Percentiles rank a stretch among this genome's conserved stretches.
These are phyloP conservation scores for Malassezia cuniculi DNA, from an alignment of 1,284 basidiomycete genomes.

Conservation along the genomic window DNA sequence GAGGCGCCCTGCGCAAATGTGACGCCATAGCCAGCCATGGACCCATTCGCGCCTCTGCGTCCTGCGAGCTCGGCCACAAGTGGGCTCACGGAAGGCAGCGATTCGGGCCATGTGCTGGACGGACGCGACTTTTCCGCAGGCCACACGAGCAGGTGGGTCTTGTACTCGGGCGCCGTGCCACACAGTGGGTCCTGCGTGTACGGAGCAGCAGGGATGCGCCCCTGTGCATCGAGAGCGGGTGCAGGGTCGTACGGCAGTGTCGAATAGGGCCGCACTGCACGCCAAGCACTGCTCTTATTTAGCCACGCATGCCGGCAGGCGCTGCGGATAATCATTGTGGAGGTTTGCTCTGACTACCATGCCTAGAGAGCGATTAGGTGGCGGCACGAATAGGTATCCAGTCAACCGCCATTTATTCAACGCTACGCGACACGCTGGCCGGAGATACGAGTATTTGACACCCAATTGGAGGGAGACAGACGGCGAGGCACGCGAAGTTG, in stretches of 20 bases:
- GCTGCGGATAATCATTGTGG: too few relatives aligned
- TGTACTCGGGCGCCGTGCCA: constrained; percentile 29
- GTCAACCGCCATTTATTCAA: too few relatives aligned
- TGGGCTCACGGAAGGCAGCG: constrained; percentile 27
- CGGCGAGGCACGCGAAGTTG: too few relatives aligned
- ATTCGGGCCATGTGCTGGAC: constrained; percentile 25
- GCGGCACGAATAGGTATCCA: too few relatives aligned
- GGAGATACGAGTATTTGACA: too few relatives aligned
- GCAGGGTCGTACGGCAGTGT: constrained; percentile 16
- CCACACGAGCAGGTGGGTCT: constrained; percentile 30
- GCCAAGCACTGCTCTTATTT: too few relatives aligned
- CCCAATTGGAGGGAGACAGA: too few relatives aligned
- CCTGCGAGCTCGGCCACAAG: constrained; percentile 31
- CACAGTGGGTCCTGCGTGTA: constrained; percentile 29
- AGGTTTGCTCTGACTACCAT: too few relatives aligned
- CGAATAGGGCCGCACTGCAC: too few relatives aligned
- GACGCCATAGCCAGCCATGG: constrained; percentile 31
- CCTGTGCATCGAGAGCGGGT: constrained; percentile 22
- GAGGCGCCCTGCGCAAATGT: constrained; percentile 19
- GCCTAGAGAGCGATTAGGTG: too few relatives aligned
- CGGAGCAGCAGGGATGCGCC: constrained; percentile 25
- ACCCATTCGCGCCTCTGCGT: constrained; percentile 21
- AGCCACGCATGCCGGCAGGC: too few relatives aligned
- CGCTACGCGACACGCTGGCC: too few relatives aligned
- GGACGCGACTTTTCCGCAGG: constrained; percentile 20